These are phyloP conservation scores for Dioszegia crocea DNA, from an alignment of 768 basidiomycete genomes.

Conservation along the genomic window DNA sequence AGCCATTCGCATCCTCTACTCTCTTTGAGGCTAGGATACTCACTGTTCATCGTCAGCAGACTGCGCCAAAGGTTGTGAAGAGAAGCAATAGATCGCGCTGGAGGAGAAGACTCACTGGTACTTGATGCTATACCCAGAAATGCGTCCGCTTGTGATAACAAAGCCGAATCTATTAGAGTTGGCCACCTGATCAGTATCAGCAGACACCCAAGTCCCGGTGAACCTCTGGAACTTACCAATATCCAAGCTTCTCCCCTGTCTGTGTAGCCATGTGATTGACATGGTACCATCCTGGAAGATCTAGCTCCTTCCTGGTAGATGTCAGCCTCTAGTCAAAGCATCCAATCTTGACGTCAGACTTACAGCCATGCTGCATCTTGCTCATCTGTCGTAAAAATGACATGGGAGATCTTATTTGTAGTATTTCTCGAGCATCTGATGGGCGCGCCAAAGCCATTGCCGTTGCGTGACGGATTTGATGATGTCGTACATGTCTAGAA, in stretches of 20 bases:
- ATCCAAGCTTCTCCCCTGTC: not conserved
- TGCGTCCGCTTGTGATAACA: not conserved
- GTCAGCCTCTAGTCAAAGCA: no score
- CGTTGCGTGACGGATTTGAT: not conserved
- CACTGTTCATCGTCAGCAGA: not conserved
- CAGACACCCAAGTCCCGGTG: not conserved
- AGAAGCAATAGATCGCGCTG: no score
- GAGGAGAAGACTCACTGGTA: not conserved
- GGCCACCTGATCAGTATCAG: not conserved
- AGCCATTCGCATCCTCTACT: not conserved
- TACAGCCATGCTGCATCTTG: not conserved
- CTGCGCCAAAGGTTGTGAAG: no score
- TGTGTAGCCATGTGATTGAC: not conserved
- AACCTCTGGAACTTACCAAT: not conserved
- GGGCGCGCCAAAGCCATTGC: not conserved
- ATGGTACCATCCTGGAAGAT: not conserved
- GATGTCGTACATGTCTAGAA: not conserved
- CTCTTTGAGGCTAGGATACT: not conserved
- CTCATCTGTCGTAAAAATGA: not conserved
- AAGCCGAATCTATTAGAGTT: not conserved
- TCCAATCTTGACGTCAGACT: no score
- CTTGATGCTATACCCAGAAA: not conserved
- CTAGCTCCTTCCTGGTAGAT: not conserved
- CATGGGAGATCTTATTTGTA: not conserved
- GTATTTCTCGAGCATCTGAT: not conserved